Evolutionary conservation across 768 basidiomycete species (phyloP).

Genomic region (Suillus subaureus): DNA sequence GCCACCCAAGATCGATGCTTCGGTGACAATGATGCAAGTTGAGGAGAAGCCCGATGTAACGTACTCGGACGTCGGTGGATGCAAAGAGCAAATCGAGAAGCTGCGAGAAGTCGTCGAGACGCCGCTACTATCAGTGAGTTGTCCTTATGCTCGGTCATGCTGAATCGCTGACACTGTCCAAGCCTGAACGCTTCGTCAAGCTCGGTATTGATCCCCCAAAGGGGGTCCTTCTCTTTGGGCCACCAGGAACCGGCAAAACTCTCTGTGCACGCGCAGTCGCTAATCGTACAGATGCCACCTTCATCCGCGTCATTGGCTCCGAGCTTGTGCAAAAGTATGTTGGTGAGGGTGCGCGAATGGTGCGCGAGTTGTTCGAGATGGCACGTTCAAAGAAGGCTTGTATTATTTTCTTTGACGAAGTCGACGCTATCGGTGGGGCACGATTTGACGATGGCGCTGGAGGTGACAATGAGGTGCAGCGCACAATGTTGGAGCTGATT

Average conservation of each 20-base stretch:
- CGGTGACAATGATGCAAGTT: constrained; percentile 99
- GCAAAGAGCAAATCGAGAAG: constrained; percentile 99
- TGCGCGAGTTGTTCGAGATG: constrained; percentile 98
- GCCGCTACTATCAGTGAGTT: constrained; percentile 85
- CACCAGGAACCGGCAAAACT: constrained; percentile 98
- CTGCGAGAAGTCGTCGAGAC: constrained; percentile 97
- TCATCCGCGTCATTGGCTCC: constrained; percentile 98
- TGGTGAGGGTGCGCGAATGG: constrained; percentile 98
- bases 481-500: constrained; percentile 99
- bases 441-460: constrained; percentile 98
- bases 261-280: constrained; percentile 98
- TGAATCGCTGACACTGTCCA: constrained; percentile 21
- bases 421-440: constrained; percentile 98
- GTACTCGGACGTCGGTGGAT: constrained; percentile 96
- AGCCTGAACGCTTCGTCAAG: constrained; percentile 99
- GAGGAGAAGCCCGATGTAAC: constrained; percentile 99
- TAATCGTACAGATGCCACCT: constrained; percentile 97
- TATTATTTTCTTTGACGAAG: constrained; percentile 99
- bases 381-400: constrained; percentile 98
- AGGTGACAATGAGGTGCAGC: constrained; percentile 98
- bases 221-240: constrained; percentile 94
- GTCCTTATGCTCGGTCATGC: neutral
- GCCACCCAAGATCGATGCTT: constrained; percentile 98
- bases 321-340: constrained; percentile 99
- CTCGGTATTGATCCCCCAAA: constrained; percentile 99